Evolutionary conservation across 306 rosid genomes (phyloP).

Genomic region (Prunus mume): DNA sequence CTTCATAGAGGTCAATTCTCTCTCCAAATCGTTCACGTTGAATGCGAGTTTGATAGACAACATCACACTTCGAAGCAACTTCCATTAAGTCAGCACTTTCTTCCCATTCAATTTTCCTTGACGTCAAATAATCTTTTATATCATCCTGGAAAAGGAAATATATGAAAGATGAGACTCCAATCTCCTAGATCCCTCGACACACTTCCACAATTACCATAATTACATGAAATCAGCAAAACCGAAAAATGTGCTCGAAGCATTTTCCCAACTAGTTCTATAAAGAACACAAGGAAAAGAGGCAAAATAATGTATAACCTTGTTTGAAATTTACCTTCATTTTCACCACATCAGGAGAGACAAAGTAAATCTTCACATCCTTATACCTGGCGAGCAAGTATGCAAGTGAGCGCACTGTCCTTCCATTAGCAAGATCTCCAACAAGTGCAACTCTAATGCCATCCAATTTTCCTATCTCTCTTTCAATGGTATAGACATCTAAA

Average conservation of each 20-base stretch:
- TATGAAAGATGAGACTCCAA: background rate
- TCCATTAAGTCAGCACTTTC: conserved; percentile 79
- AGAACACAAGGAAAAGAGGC: background rate
- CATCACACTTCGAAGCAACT: conserved; percentile 78
- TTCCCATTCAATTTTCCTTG: conserved; percentile 73
- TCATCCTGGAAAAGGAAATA: conserved; percentile 57
- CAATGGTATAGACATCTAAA: conserved; percentile 76
- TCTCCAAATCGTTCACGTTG: conserved; percentile 82
- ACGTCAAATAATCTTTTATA: conserved; percentile 70
- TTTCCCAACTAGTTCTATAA: background rate
- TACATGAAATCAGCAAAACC: background rate
- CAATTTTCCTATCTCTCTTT: conserved; percentile 72
- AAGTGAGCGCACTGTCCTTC: conserved; percentile 86
- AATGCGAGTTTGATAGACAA: conserved; percentile 89
- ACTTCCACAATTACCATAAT: background rate
- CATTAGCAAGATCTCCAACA: conserved; percentile 89
- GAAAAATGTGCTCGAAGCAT: background rate
- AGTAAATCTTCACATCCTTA: conserved; percentile 64
- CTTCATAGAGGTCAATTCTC: conserved; percentile 70
- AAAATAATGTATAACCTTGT: background rate
- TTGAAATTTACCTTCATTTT: conserved; percentile 70
- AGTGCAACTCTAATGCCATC: conserved; percentile 79
- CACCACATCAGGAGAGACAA: conserved; percentile 76
- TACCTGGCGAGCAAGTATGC: conserved; percentile 85
- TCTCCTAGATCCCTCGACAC: background rate